Conservation (phyloP, 2,329 filamentous ascomycete species). For the Hypoxylon sp. region DNA sequence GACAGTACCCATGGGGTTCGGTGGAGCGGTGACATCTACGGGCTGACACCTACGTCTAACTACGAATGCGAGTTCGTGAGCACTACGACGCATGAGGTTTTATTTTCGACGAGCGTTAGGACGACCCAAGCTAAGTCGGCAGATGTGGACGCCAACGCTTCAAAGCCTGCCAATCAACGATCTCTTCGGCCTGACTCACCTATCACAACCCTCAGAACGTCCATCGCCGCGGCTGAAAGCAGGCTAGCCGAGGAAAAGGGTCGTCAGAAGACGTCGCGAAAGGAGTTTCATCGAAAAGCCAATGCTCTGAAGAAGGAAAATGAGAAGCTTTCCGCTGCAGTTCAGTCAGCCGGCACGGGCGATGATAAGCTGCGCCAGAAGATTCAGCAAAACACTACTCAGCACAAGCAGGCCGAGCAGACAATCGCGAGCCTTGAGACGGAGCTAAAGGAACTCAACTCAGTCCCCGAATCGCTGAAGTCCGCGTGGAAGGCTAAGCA, state of each 20-base stretch:
- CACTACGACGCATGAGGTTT: slow-evolving; percentile 70
- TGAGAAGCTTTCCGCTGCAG: slow-evolving; percentile 73
- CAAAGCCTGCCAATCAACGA: slow-evolving; percentile 62
- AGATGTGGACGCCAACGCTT: slow-evolving; percentile 52
- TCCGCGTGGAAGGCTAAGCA: slow-evolving; percentile 68
- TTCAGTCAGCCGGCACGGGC: slow-evolving; percentile 75
- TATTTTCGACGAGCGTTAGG: slow-evolving; percentile 79
- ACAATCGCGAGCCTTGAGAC: slow-evolving; percentile 66
- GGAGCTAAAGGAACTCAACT: slow-evolving; percentile 73
- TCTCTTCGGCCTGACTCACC: slow-evolving; percentile 80
- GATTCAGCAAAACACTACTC: slow-evolving; percentile 78
- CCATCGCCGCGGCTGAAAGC: slow-evolving; percentile 77
- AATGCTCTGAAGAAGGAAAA: slow-evolving; percentile 78
- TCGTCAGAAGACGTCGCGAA: slow-evolving; percentile 76
- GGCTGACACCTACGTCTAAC: slow-evolving; percentile 76
- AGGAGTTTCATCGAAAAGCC: slow-evolving; percentile 78
- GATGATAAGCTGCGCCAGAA: slow-evolving; percentile 83
- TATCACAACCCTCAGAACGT: slow-evolving; percentile 79
- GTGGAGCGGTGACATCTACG: slow-evolving; percentile 79
- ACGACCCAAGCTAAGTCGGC: slow-evolving; percentile 66
- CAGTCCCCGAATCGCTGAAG: slow-evolving; percentile 71
- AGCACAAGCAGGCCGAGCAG: slow-evolving; percentile 73
- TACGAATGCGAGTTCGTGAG: slow-evolving; percentile 84
- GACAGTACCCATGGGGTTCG: slow-evolving; percentile 59
- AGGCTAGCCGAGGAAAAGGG: slow-evolving; percentile 77